Conservation (phyloP, 306 rosid genomes). For the Hippophae rhamnoides region DNA sequence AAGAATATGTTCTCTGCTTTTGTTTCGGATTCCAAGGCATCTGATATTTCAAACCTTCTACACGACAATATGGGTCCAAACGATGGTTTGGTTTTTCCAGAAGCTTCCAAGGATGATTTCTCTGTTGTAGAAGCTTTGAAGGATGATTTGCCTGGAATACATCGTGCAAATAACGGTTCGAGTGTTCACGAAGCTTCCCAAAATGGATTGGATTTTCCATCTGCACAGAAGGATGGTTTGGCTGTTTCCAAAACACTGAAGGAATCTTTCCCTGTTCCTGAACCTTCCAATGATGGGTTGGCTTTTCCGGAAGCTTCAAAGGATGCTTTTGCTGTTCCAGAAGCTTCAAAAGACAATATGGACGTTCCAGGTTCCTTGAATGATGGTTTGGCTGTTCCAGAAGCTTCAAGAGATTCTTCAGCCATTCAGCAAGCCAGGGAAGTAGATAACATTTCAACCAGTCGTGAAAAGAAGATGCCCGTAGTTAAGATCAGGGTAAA, state of each 20-base stretch:
- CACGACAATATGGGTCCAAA: constrained; percentile 22
- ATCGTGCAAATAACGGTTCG: background rate
- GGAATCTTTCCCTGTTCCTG: constrained; percentile 3
- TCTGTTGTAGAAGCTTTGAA: constrained; percentile 13
- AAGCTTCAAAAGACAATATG: background rate
- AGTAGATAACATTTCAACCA: constrained; percentile 46
- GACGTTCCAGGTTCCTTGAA: background rate
- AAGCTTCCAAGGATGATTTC: constrained; percentile 10
- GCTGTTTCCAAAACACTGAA: background rate
- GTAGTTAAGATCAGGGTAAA: constrained; percentile 71
- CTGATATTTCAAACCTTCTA: constrained; percentile 30
- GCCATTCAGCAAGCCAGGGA: constrained; percentile 34
- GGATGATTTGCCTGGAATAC: constrained; percentile 11
- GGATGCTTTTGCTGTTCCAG: constrained; percentile 29
- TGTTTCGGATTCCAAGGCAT: constrained; percentile 50
- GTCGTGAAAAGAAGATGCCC: constrained; percentile 55
- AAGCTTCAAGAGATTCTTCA: background rate
- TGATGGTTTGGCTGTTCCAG: background rate
- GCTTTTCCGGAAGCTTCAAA: constrained; percentile 24
- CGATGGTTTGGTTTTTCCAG: constrained; percentile 15
- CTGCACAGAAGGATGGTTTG: constrained; percentile 7
- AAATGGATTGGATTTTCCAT: constrained; percentile 2
- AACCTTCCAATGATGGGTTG: constrained; percentile 16
- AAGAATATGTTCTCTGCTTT: constrained; percentile 50
- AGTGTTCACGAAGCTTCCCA: constrained; percentile 1